A percentile compares a stretch with the other conserved stretches of the same genome.
Evolutionary conservation across 495 filamentous ascomycete species (phyloP).

Genomic region (Glarea lozoyensis): DNA sequence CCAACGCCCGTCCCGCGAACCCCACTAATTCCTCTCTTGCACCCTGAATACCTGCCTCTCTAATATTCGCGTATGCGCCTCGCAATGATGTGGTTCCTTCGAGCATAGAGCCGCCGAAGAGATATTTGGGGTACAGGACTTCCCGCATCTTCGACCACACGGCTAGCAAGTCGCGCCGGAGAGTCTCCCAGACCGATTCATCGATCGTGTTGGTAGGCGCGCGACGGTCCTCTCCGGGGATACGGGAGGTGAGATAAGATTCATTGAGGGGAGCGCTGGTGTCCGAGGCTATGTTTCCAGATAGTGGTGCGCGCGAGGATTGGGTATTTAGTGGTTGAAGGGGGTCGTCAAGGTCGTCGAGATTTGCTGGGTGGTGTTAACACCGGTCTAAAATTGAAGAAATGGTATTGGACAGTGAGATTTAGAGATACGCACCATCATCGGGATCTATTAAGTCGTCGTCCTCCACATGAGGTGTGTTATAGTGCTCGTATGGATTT

Average conservation of each 20-base stretch:
- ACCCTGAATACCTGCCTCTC: slow-evolving; percentile 36
- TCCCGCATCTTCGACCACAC: slow-evolving; percentile 98
- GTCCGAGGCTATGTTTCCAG: slow-evolving; percentile 63
- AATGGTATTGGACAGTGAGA: slow-evolving; percentile 5
- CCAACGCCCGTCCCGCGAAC: slow-evolving; percentile 50
- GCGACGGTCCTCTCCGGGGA: slow-evolving; percentile 89
- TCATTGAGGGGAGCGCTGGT: slow-evolving; percentile 43
- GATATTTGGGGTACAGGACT: slow-evolving; percentile 94
- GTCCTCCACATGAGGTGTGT: slow-evolving; percentile 68
- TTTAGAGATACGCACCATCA: slow-evolving; percentile 63
- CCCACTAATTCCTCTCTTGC: slow-evolving; percentile 56
- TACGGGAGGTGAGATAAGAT: slow-evolving; percentile 74
- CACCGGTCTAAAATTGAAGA: slow-evolving; percentile 3
- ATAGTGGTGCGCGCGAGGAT: slow-evolving; percentile 65
- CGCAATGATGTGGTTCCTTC: slow-evolving; percentile 45
- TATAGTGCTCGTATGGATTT: slow-evolving; percentile 48
- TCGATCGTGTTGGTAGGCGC: slow-evolving; percentile 92
- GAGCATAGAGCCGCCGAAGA: slow-evolving; percentile 72
- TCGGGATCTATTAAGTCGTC: slow-evolving; percentile 91
- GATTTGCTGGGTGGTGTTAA: slow-evolving; percentile 42
- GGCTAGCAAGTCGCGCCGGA: slow-evolving; percentile 81
- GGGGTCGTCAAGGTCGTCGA: slow-evolving; percentile 93
- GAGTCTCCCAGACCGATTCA: slow-evolving; percentile 91
- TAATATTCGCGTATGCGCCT: slow-evolving; percentile 42
- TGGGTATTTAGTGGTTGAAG: slow-evolving; percentile 44